Evolutionary conservation across 345 rosid genomes (phyloP).

Genomic region (Citrus inodora): DNA sequence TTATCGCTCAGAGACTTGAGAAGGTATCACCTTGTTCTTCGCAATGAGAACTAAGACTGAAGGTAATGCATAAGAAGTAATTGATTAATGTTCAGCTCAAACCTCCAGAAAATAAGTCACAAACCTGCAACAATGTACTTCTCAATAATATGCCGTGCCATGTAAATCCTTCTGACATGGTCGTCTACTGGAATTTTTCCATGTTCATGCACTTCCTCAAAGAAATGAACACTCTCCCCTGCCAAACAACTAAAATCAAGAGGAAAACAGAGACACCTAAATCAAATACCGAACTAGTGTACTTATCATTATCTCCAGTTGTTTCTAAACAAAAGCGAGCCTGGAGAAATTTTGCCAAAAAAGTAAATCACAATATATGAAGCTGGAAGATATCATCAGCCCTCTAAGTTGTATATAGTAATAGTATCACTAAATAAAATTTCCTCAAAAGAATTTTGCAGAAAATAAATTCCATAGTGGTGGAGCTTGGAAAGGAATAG

Average conservation of each 20-base stretch:
- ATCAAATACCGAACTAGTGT: not conserved
- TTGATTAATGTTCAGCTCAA: constrained; percentile 8
- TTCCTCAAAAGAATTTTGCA: not conserved
- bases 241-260: constrained; percentile 68
- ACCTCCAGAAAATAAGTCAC: constrained; percentile 3
- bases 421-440: not conserved
- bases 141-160: constrained; percentile 84
- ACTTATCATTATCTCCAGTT: not conserved
- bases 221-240: constrained; percentile 90
- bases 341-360: not conserved
- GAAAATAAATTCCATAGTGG: not conserved
- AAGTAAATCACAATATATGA: not conserved
- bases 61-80: not conserved
- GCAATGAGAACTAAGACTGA: not conserved
- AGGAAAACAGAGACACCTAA: not conserved
- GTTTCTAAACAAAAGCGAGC: not conserved
- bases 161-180: constrained; percentile 71
- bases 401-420: not conserved
- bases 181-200: constrained; percentile 67
- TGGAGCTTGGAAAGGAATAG: constrained; percentile 1
- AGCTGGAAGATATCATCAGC: not conserved
- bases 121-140: constrained; percentile 76
- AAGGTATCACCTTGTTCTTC: not conserved
- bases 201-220: constrained; percentile 74
- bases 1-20: not conserved